phyloP scores from a whole-genome alignment of 1,139 yeast species.

The Nematodospora anomalae region DNA sequence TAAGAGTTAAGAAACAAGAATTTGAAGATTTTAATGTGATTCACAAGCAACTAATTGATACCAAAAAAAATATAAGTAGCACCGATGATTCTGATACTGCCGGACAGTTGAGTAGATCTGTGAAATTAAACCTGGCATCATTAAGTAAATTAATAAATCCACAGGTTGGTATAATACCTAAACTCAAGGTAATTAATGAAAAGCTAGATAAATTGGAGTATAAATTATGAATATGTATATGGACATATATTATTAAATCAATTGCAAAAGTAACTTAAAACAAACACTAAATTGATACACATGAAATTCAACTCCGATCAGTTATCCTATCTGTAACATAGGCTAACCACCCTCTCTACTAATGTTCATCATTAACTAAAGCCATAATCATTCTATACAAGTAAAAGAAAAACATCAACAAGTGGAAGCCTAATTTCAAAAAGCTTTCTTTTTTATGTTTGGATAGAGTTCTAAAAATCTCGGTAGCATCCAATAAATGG shows the following conservation, averaged over 20 bases:
- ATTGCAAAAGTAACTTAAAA: background rate
- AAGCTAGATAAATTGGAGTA: constrained; percentile 25
- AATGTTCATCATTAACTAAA: constrained; percentile 64
- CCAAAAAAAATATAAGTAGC: background rate
- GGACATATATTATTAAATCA: background rate
- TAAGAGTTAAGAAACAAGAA: constrained; percentile 24
- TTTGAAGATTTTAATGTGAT: constrained; percentile 24
- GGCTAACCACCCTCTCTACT: constrained; percentile 2
- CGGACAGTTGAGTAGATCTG: constrained; percentile 12
- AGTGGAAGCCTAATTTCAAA: constrained; percentile 86
- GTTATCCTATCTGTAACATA: background rate
- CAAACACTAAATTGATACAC: background rate
- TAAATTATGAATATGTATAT: constrained; percentile 10
- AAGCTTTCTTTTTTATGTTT: constrained; percentile 93
- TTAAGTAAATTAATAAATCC: constrained; percentile 38
- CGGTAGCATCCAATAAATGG: constrained; percentile 94
- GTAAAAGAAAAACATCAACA: constrained; percentile 91
- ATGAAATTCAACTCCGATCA: background rate
- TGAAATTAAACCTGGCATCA: constrained; percentile 15
- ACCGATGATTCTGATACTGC: constrained; percentile 2
- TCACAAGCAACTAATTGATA: constrained; percentile 12
- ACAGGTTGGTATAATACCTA: constrained; percentile 36
- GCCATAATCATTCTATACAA: constrained; percentile 97
- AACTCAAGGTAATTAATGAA: constrained; percentile 33
- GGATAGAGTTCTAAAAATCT: constrained; percentile 90